These are phyloP conservation scores for Diaporthe sp. DNA, from an alignment of 2,329 filamentous ascomycete species.

Conservation along the genomic window DNA sequence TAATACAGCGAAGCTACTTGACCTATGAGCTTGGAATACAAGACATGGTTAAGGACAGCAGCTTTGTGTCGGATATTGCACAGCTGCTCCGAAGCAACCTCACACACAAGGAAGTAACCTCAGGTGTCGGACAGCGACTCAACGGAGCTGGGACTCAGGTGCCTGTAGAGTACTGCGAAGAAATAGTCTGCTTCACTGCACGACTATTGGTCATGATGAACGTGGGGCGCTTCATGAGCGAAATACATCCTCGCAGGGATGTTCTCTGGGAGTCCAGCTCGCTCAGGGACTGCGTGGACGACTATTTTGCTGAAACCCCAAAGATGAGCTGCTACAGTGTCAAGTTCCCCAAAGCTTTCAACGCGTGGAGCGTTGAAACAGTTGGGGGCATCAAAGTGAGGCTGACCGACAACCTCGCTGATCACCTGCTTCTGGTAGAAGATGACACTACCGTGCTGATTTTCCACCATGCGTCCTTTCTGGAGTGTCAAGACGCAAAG, in stretches of 20 bases:
- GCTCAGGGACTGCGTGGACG: neutral
- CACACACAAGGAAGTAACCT: neutral
- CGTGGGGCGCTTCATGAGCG: neutral
- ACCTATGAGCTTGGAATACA: neutral
- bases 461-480: slow-evolving; percentile 58
- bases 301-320: neutral
- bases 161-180: neutral
- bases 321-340: slow-evolving; percentile 23
- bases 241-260: neutral
- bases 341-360: slow-evolving; percentile 45
- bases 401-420: slow-evolving; percentile 57
- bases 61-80: neutral
- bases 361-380: slow-evolving; percentile 44
- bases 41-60: neutral
- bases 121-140: neutral
- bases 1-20: neutral
- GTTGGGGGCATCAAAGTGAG: slow-evolving; percentile 55
- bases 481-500: slow-evolving; percentile 48
- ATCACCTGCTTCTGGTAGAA: slow-evolving; percentile 56
- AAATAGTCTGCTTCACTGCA: neutral
- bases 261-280: neutral
- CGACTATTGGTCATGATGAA: slow-evolving; percentile 5
- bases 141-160: too few relatives aligned
- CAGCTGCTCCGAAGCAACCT: neutral
- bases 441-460: slow-evolving; percentile 54